A percentile compares a stretch with the other conserved stretches of the same genome.
Conservation (phyloP, 495 filamentous ascomycete genomes). For the Hypoxylon trugodes region DNA sequence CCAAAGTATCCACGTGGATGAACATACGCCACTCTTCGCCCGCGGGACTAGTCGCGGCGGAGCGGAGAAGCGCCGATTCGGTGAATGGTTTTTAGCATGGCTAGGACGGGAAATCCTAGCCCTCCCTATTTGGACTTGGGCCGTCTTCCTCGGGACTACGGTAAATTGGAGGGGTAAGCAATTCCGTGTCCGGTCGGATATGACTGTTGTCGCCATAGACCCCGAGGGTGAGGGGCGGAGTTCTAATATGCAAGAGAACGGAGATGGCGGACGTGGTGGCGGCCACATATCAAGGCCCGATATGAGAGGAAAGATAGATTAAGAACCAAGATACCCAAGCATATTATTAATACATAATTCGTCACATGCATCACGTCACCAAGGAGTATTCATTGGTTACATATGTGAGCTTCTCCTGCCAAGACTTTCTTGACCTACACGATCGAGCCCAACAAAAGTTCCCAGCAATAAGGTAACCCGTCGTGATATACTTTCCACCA, state of each 20-base stretch:
- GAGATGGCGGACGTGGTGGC: constrained; percentile 6
- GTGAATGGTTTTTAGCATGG: constrained; percentile 84
- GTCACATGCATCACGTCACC: not conserved
- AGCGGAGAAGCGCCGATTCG: constrained; percentile 62
- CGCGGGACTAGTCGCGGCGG: constrained; percentile 53
- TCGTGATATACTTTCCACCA: not conserved
- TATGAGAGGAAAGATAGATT: constrained; percentile 41
- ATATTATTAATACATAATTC: constrained; percentile 25
- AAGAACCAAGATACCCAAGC: constrained; percentile 26
- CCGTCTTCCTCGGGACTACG: constrained; percentile 81
- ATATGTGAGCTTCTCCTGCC: not conserved
- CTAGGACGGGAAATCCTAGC: constrained; percentile 83
- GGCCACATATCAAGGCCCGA: not conserved
- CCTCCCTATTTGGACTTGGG: constrained; percentile 86
- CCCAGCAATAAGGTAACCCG: not conserved
- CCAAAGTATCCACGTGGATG: constrained; percentile 73
- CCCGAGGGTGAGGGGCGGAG: constrained; percentile 15
- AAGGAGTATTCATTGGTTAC: not conserved
- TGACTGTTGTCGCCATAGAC: constrained; percentile 69
- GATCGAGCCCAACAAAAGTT: not conserved
- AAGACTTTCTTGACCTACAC: not conserved
- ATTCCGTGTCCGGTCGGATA: constrained; percentile 86
- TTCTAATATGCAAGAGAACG: constrained; percentile 3
- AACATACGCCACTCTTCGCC: constrained; percentile 77
- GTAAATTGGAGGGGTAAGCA: constrained; percentile 85